Percentiles rank a stretch among this genome's conserved stretches.
phyloP scores from a whole-genome alignment of 345 rosid genomes.

The Moricandia arvensis region DNA sequence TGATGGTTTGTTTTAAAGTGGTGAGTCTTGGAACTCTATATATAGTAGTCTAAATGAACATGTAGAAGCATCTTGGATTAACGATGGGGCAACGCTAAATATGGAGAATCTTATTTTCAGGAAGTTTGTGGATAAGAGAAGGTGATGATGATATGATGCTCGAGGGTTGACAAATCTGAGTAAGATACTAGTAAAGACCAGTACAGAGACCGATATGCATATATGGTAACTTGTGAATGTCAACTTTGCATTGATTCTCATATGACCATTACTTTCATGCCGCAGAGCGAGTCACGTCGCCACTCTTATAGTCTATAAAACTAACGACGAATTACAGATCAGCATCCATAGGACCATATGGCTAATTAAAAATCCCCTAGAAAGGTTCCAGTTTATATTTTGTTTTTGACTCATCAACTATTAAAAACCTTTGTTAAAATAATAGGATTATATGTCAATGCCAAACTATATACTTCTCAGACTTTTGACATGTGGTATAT shows the following conservation, averaged over 20 bases:
- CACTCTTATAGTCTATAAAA: background rate
- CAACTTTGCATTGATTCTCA: slow-evolving; percentile 40
- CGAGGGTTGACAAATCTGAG: slow-evolving; percentile 34
- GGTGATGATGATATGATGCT: slow-evolving; percentile 27
- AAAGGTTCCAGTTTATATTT: background rate
- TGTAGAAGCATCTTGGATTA: slow-evolving; percentile 2
- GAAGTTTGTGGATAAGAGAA: slow-evolving; percentile 31
- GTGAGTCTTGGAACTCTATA: slow-evolving; percentile 23
- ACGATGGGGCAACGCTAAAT: slow-evolving; percentile 17
- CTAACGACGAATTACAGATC: background rate
- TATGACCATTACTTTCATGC: slow-evolving; percentile 19
- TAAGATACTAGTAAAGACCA: background rate
- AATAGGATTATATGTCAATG: background rate
- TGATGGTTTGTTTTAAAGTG: slow-evolving; percentile 22
- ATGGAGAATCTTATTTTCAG: slow-evolving; percentile 19
- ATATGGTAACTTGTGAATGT: slow-evolving; percentile 39
- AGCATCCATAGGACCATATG: background rate
- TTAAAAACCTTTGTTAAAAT: background rate
- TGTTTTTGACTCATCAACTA: background rate
- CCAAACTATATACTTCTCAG: background rate
- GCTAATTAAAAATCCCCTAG: background rate
- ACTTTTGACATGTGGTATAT: background rate
- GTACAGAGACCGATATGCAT: slow-evolving; percentile 15
- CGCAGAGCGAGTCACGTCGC: background rate
- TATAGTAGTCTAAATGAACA: slow-evolving; percentile 10